These are phyloP conservation scores for Parmales sp. DNA, from an alignment of 108 stramenopile genomes.

Conservation along the genomic window DNA sequence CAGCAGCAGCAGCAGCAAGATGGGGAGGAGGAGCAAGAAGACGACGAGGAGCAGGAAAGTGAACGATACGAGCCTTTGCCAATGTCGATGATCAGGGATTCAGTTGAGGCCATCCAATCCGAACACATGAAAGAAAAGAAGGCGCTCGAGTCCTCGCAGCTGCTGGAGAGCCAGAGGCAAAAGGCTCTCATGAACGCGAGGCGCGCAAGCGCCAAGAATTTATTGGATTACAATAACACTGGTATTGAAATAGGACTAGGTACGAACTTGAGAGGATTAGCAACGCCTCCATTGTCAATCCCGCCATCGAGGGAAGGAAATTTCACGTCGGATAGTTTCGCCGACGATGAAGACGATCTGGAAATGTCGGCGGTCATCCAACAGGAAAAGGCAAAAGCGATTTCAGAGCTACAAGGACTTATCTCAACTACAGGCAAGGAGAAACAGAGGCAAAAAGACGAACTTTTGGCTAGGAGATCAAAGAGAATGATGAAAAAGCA, in stretches of 20 bases:
- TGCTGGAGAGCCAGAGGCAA: not conserved
- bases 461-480: too few relatives aligned
- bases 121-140: not conserved
- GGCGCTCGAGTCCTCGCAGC: not conserved
- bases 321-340: too few relatives aligned
- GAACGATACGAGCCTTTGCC: not conserved
- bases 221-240: too few relatives aligned
- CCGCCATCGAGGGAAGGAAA: too few relatives aligned
- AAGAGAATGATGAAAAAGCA: too few relatives aligned
- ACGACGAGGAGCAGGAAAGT: not conserved
- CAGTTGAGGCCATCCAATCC: not conserved
- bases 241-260: too few relatives aligned
- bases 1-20: not conserved
- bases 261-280: too few relatives aligned
- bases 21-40: not conserved
- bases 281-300: too few relatives aligned
- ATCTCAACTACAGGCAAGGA: not conserved
- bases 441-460: not conserved
- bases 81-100: not conserved
- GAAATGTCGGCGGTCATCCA: not conserved
- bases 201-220: not conserved
- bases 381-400: not conserved
- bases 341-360: too few relatives aligned
- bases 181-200: not conserved
- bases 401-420: not conserved